Conservation (phyloP, 495 filamentous ascomycete species). For the Pseudevernia furfuracea region DNA sequence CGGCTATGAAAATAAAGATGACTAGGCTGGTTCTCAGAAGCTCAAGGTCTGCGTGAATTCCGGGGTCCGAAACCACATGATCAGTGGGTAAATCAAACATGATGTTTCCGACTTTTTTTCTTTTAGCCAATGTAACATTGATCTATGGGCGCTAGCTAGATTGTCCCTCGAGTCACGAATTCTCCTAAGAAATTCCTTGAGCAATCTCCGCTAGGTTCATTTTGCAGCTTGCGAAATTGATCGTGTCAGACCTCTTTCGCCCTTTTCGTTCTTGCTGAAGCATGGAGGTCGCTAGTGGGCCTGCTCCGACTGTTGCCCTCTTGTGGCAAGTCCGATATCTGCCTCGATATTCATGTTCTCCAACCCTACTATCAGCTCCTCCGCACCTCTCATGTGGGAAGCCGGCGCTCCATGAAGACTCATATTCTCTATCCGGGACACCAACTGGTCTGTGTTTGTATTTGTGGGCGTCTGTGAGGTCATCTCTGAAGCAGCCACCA, state of each 20-base stretch:
- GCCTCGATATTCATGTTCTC: neutral
- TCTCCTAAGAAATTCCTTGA: neutral
- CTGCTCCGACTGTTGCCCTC: neutral
- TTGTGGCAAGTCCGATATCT: neutral
- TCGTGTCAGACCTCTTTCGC: neutral
- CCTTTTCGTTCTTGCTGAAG: neutral
- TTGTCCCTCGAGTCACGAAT: neutral
- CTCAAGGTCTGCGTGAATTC: neutral
- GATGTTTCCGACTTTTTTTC: neutral
- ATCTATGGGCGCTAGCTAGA: neutral
- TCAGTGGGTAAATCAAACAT: neutral
- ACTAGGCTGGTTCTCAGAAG: neutral
- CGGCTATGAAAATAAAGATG: neutral
- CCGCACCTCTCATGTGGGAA: neutral
- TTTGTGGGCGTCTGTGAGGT: neutral
- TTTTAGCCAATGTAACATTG: neutral
- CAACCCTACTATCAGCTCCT: neutral
- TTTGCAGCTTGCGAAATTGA: neutral
- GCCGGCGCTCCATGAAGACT: neutral
- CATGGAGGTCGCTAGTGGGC: neutral
- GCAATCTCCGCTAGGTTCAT: neutral
- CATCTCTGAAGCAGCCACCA: neutral
- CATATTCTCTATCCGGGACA: neutral
- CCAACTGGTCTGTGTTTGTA: constrained; percentile 1
- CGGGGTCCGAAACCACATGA: neutral